Base-by-base conservation (phyloP, 352 stramenopile genomes). In the Globisporangium viniferum region DNA sequence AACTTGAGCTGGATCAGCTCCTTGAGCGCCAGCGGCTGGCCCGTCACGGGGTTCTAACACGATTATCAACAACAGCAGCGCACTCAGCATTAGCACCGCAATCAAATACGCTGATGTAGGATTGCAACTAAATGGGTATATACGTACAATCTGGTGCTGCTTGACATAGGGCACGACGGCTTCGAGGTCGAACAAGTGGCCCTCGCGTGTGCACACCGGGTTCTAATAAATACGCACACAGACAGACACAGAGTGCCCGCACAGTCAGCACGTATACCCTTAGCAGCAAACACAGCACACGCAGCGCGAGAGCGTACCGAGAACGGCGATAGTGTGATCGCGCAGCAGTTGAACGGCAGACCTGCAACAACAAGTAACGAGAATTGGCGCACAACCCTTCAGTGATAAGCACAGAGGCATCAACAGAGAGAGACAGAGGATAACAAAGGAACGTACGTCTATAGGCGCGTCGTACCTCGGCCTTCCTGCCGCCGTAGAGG, bases 271-370 rank as follows among this genome's bases (percentile, higher is more conserved):
- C 18, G 54, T 2, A 22, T 12, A 24, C 22, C 44, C 18, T 22
- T 6, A 24, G 7, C 44, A 51, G 44, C 8, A 24, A 14, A 24
- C 15, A 8, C 2, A 10, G 2, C 18, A 24, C 44, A 5, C 18
- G 7, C 7, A 24, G 44, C 5, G 6, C 44, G 18, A 22, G 10
- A 54, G 15, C 67, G 63, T 70, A 92, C 91, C 66, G 74, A 88
- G 79, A 90, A 97, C 20, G 92, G 91, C 22, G 77, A 92, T 55
- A 99, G 84, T 3, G 91, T 98, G 70, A 99, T 94, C 27, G 97
- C 95, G 74, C 98, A 99, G 83, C 97, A 99, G 71, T 99, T 94
- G 79, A 99, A 99, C 41, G 97, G 96, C 33, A 99, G 79, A 14
- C 90, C 90, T 91, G 71, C 53, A 64, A 0, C 53, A 64, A 0